Conservation (phyloP, 192 early-diverging fungal species). For the Coemansia sp. region DNA sequence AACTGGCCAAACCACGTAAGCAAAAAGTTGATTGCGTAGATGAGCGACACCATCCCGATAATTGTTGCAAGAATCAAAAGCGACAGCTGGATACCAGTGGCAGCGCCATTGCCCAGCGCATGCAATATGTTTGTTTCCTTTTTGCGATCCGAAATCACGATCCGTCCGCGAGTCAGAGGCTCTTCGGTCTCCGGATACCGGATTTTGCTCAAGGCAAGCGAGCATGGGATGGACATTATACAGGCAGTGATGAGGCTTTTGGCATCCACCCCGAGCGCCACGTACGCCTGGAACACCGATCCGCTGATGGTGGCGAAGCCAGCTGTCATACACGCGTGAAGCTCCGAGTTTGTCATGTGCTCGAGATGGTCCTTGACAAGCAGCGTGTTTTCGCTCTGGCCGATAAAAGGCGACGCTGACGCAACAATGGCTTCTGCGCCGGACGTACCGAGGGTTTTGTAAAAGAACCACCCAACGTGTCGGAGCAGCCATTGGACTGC, state of each 20-base stretch:
- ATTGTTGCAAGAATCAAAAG: conserved; percentile 76
- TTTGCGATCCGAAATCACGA: conserved; percentile 61
- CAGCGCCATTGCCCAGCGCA: conserved; percentile 81
- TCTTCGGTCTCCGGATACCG: conserved; percentile 79
- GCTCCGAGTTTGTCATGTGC: conserved; percentile 82
- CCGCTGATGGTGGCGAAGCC: conserved; percentile 91
- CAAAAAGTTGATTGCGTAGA: conserved; percentile 68
- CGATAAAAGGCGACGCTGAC: conserved; percentile 83
- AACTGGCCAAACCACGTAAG: conserved; percentile 72
- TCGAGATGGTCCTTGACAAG: conserved; percentile 81
- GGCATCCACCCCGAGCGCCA: conserved; percentile 67
- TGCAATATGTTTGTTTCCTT: conserved; percentile 76
- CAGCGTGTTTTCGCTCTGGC: conserved; percentile 83
- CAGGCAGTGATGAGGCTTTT: conserved; percentile 77
- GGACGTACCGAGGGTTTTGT: conserved; percentile 72
- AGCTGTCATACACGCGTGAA: conserved; percentile 83
- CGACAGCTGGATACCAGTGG: conserved; percentile 75
- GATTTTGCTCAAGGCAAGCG: conserved; percentile 81
- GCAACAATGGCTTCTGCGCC: conserved; percentile 85
- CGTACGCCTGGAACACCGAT: conserved; percentile 77
- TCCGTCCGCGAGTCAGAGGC: conserved; percentile 67
- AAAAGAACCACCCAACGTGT: conserved; percentile 68
- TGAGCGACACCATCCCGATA: conserved; percentile 74
- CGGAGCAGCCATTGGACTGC: conserved; percentile 78
- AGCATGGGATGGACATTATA: conserved; percentile 89